Percentiles rank a stretch among this genome's conserved stretches.
Evolutionary conservation across 2,329 filamentous ascomycete species (phyloP).

Genomic region (Plectosphaerella cucumerina): DNA sequence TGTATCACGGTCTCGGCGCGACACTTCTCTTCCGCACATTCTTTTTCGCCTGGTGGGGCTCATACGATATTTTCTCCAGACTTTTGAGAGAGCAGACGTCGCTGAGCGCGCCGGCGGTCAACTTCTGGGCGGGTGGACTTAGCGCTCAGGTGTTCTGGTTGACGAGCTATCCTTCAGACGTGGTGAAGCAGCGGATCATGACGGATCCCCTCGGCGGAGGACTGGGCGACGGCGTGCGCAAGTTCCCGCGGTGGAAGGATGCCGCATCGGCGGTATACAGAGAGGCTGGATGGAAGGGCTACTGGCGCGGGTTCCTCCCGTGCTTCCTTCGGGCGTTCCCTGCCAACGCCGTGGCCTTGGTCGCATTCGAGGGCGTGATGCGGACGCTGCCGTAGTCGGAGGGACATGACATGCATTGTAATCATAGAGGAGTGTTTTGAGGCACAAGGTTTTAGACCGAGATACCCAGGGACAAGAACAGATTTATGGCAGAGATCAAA

Average conservation of each 20-base stretch:
- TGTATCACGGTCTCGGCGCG: constrained; percentile 82
- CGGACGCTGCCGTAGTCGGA: constrained; percentile 47
- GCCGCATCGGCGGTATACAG: constrained; percentile 73
- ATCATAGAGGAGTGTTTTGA: constrained; percentile 3
- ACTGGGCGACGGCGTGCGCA: constrained; percentile 61
- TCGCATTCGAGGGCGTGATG: constrained; percentile 93
- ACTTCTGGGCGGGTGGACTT: constrained; percentile 95
- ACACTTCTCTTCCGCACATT: constrained; percentile 87
- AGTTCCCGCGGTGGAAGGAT: constrained; percentile 72
- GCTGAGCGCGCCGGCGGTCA: constrained; percentile 74
- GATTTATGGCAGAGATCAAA: constrained; percentile 14
- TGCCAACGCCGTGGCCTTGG: constrained; percentile 88
- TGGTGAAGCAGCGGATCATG: constrained; percentile 97
- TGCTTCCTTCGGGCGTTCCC: constrained; percentile 94
- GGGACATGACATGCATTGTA: neutral
- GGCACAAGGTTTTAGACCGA: too few species aligned
- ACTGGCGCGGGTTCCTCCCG: constrained; percentile 89
- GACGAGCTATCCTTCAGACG: constrained; percentile 84
- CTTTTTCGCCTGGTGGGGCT: constrained; percentile 99
- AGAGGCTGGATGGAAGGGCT: constrained; percentile 74
- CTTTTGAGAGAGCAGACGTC: constrained; percentile 61
- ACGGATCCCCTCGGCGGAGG: constrained; percentile 79
- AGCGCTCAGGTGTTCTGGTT: constrained; percentile 95
- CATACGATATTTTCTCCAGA: constrained; percentile 79
- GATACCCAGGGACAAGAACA: neutral